phyloP scores from a whole-genome alignment of 78 protist genomes.

The Dictyostelium intermedium region DNA sequence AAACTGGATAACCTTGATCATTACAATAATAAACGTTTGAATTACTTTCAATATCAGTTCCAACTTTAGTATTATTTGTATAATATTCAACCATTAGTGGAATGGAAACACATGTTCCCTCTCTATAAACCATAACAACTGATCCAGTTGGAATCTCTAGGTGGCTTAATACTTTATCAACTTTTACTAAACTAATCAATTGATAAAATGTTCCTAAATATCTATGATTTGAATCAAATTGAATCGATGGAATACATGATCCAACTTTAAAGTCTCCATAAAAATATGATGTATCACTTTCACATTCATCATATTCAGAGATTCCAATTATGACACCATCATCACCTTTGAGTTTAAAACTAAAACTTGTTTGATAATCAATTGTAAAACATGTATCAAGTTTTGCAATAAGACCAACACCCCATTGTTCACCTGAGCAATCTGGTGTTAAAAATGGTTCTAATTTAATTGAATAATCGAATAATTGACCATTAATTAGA shows the following conservation, averaged over 20 bases:
- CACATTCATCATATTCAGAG: not conserved
- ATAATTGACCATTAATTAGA: not conserved
- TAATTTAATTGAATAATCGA: not conserved
- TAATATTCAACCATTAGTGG: not conserved
- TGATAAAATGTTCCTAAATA: not conserved
- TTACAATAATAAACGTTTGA: not conserved
- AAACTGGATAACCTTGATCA: not conserved
- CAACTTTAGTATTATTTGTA: not conserved
- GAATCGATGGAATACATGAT: not conserved
- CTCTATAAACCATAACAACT: not conserved
- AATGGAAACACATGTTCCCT: not conserved
- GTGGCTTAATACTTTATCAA: not conserved
- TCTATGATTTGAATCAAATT: not conserved
- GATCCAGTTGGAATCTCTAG: not conserved
- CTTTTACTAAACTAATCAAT: not conserved
- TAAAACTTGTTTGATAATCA: not conserved
- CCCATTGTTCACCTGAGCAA: not conserved
- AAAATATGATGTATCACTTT: not conserved
- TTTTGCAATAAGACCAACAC: not conserved
- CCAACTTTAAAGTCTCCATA: not conserved
- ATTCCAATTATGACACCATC: not conserved
- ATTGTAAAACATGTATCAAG: not conserved
- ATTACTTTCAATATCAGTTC: no score
- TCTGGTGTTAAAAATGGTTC: not conserved
- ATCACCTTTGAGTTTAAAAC: not conserved